Conservation (phyloP, 805 yeast genomes). For the Hanseniaspora pseudoguilliermondii region DNA sequence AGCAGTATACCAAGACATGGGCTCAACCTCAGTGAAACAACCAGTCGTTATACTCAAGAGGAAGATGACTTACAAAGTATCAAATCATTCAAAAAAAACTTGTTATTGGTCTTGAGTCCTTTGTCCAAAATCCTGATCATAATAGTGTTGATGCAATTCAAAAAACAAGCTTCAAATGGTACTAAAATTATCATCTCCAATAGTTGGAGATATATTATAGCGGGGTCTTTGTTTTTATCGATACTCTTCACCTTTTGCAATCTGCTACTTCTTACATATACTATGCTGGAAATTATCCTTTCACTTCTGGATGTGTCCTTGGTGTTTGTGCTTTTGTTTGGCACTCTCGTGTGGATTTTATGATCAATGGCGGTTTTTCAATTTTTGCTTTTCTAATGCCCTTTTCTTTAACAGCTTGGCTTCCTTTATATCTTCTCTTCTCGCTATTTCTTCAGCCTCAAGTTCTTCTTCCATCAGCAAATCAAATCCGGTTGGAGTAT, state of each 20-base stretch:
- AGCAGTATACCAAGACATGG: background rate
- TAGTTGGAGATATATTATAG: constrained; percentile 4
- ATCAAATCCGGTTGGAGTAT: constrained; percentile 93
- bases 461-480: constrained; percentile 68
- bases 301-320: background rate
- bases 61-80: background rate
- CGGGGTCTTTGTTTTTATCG: constrained; percentile 1
- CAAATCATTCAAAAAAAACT: background rate
- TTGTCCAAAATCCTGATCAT: background rate
- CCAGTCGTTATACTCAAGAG: background rate
- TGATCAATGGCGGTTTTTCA: background rate
- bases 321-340: constrained; percentile 3
- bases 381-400: constrained; percentile 31
- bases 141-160: background rate
- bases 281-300: background rate
- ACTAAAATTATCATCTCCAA: background rate
- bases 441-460: constrained; percentile 50
- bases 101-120: background rate
- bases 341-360: constrained; percentile 1
- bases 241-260: constrained; percentile 5
- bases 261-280: background rate
- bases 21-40: background rate
- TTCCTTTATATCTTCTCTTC: constrained; percentile 64
- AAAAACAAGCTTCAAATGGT: background rate
- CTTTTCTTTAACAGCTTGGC: constrained; percentile 43